Evolutionary conservation across 257 asterid genomes (phyloP), one percentile per base, ranked within the genome.

Genomic region (Craterostigma plantagineum): DNA sequence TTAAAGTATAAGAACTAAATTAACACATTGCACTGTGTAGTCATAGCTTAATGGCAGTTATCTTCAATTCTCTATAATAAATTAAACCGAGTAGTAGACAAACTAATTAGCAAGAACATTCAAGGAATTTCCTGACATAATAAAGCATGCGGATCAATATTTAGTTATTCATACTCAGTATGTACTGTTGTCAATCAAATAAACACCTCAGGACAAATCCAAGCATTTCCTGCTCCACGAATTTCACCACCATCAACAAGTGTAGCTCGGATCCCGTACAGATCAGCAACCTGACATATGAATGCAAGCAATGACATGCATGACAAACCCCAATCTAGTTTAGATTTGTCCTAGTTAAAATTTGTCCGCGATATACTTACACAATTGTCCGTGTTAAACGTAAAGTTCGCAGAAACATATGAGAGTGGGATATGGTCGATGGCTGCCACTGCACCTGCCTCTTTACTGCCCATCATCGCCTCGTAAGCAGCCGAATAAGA

Each of bases 141-240:
- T 2, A 23, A 23, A 41, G 14, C 45, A 41, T 14, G n/a, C n/a
- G n/a, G n/a, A n/a, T n/a, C n/a, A n/a, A n/a, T n/a, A n/a, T n/a
- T n/a, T n/a, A n/a, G n/a, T n/a, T n/a, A n/a, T n/a, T n/a, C n/a
- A n/a, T n/a, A n/a, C 41, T 2, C n/a, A 37, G 14, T 1, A 37
- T 13, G 14, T 10, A 37, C n/a, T 7, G 16, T 40, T 1, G 2
- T 5, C 27, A 59, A 39, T 57, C n/a, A n/a, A 63, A 69, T 42
- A 58, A 64, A 37, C 55, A 90, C 98, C 98, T 90, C 98, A 45
- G 98, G 98, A 54, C 95, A 90, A 49, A 90, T 90, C 98, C 98
- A 90, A n/a, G 95, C 92, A 70, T 90, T 90, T 44, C 98, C 98
- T 4, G 98, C 98, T 53, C 98, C 98, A 13, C 98, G 95, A 65